phyloP scores from a whole-genome alignment of 2,329 filamentous ascomycete species.

The Trichoderma sp. region DNA sequence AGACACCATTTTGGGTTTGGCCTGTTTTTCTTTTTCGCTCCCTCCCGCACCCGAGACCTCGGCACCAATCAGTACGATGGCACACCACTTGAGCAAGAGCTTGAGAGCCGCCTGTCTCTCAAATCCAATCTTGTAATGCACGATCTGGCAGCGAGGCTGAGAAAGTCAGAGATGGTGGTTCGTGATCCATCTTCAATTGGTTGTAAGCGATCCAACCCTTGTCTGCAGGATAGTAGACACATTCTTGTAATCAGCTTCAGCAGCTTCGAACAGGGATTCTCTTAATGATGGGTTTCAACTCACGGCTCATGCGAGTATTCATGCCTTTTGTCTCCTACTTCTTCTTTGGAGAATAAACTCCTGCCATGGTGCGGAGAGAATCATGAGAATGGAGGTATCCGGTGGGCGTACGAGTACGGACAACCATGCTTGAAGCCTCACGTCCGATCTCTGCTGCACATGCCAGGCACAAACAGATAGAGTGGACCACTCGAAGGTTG shows the following conservation, averaged over 20 bases:
- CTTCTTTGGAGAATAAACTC: neutral
- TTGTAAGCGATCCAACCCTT: neutral
- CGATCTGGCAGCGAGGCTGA: slow-evolving; percentile 15
- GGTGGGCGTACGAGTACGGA: neutral
- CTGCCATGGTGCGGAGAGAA: neutral
- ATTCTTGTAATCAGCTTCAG: neutral
- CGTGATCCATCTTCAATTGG: neutral
- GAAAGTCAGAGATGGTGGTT: neutral
- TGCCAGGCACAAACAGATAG: slow-evolving; percentile 9
- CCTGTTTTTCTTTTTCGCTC: slow-evolving; percentile 8
- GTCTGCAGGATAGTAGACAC: neutral
- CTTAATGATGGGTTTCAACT: neutral
- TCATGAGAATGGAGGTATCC: neutral
- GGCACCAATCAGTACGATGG: neutral
- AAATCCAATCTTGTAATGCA: slow-evolving; percentile 10
- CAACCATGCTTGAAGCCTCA: slow-evolving; percentile 11
- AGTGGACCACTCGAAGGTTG: neutral
- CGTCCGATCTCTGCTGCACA: slow-evolving; percentile 9
- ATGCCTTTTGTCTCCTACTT: neutral
- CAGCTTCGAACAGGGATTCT: neutral
- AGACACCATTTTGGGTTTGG: slow-evolving; percentile 25
- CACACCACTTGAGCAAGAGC: neutral
- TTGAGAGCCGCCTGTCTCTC: neutral
- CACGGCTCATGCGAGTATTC: neutral
- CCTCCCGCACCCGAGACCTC: slow-evolving; percentile 11